Percentiles rank a stretch among this genome's conserved stretches.
Conservation (phyloP, 73 alveolate genomes). For the Tetrahymena thermophila region DNA sequence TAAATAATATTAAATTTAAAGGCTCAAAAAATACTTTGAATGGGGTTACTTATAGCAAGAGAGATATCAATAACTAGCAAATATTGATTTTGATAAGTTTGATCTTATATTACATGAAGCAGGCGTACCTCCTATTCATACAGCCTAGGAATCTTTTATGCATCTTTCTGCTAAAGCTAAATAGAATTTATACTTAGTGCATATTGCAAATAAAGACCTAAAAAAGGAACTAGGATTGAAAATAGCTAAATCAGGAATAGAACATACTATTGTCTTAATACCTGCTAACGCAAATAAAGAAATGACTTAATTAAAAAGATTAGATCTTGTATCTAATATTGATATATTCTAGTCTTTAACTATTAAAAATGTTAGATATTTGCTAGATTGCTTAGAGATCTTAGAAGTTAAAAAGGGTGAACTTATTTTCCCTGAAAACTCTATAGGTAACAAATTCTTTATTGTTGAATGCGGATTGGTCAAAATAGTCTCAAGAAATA, state of each 20-base stretch:
- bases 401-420: conserved; percentile 30
- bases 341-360: conserved; percentile 29
- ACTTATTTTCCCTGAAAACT: conserved; percentile 24
- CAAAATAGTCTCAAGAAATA: conserved; percentile 17
- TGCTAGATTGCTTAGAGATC: conserved; percentile 13
- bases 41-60: conserved; percentile 16
- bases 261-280: conserved; percentile 32
- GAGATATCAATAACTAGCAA: conserved; percentile 29
- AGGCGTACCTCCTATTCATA: conserved; percentile 48
- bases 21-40: background rate
- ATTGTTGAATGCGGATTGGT: conserved; percentile 41
- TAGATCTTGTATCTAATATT: conserved; percentile 23
- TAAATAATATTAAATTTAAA: background rate
- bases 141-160: conserved; percentile 12
- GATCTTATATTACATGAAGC: conserved; percentile 41
- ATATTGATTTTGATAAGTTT: conserved; percentile 10
- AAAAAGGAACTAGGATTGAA: conserved; percentile 35
- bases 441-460: conserved; percentile 39
- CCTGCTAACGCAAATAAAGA: conserved; percentile 36
- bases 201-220: conserved; percentile 23
- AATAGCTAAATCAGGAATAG: conserved; percentile 40
- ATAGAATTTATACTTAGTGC: conserved; percentile 28
- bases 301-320: conserved; percentile 20
- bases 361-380: conserved; percentile 31
- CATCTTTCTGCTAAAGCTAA: conserved; percentile 8